These are phyloP conservation scores for Brettanomyces sp. DNA, from an alignment of 805 yeast species.

Conservation along the genomic window DNA sequence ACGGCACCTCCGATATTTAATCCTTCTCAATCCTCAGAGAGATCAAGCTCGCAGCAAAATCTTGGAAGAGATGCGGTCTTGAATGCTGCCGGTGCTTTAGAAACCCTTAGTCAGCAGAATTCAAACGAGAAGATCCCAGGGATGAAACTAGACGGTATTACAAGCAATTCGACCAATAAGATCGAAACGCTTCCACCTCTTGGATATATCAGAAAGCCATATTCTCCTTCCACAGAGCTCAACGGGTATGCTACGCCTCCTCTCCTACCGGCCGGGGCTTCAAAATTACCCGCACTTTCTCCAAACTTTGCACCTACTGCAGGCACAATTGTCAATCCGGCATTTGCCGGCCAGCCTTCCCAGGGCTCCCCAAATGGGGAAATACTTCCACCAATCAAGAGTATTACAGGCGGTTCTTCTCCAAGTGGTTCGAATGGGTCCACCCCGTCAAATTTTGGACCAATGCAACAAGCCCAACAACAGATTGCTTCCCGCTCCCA, in stretches of 20 bases:
- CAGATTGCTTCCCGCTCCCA: not conserved
- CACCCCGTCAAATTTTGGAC: not conserved
- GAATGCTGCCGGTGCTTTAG: constrained; percentile 33
- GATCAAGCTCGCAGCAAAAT: constrained; percentile 17
- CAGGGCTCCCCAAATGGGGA: constrained; percentile 5
- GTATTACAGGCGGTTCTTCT: constrained; percentile 3
- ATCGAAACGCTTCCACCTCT: constrained; percentile 19
- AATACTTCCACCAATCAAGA: constrained; percentile 17
- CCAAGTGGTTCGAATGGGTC: not conserved
- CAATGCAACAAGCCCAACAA: not conserved
- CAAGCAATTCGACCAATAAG: constrained; percentile 4
- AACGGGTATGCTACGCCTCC: constrained; percentile 17
- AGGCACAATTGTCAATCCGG: constrained; percentile 5
- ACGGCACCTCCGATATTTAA: constrained; percentile 25
- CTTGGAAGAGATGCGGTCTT: constrained; percentile 24
- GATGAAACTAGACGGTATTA: constrained; percentile 20
- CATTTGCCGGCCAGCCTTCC: not conserved
- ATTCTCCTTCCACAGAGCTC: constrained; percentile 24
- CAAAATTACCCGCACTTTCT: constrained; percentile 18
- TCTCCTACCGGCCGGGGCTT: constrained; percentile 10
- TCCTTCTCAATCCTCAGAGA: constrained; percentile 30
- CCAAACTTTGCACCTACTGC: constrained; percentile 17
- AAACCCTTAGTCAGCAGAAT: constrained; percentile 27
- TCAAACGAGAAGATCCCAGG: constrained; percentile 21
- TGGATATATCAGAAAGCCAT: constrained; percentile 17